These are phyloP conservation scores for Penicillium paxilli DNA, from an alignment of 495 filamentous ascomycete species.

Conservation along the genomic window DNA sequence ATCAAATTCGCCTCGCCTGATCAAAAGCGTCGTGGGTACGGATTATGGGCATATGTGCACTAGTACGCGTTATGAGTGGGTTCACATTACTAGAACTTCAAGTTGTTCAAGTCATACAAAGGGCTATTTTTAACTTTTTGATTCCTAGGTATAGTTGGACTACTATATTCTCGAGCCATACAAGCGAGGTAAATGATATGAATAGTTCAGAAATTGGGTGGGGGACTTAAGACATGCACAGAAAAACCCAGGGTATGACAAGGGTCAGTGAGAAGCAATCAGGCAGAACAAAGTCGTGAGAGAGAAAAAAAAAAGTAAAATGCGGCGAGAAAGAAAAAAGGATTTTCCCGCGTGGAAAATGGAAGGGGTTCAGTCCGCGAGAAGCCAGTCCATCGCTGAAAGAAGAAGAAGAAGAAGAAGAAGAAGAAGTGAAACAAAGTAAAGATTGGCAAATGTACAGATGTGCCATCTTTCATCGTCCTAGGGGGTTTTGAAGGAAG, in stretches of 20 bases:
- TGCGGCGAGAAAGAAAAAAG: background rate
- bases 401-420: background rate
- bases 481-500: conserved; percentile 2
- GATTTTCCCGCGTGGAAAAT: background rate
- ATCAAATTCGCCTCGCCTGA: no score
- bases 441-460: conserved; percentile 19
- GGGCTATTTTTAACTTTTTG: no score
- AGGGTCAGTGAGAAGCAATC: conserved; percentile 11
- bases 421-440: conserved; percentile 1
- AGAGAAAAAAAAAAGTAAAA: conserved; percentile 2
- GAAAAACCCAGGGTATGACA: conserved; percentile 21
- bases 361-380: conserved; percentile 4
- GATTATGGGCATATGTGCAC: no score
- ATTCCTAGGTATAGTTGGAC: conserved; percentile 16
- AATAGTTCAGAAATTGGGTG: conserved; percentile 7
- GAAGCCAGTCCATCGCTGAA: conserved; percentile 9
- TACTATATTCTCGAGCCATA: conserved; percentile 21
- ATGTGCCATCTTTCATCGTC: background rate
- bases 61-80: no score
- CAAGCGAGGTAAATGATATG: conserved; percentile 18
- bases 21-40: no score
- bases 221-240: conserved; percentile 28
- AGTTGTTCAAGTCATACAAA: no score
- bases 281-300: conserved; percentile 1
- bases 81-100: no score